Evolutionary conservation across 306 rosid genomes (phyloP).

Genomic region (Pyrus betulifolia): DNA sequence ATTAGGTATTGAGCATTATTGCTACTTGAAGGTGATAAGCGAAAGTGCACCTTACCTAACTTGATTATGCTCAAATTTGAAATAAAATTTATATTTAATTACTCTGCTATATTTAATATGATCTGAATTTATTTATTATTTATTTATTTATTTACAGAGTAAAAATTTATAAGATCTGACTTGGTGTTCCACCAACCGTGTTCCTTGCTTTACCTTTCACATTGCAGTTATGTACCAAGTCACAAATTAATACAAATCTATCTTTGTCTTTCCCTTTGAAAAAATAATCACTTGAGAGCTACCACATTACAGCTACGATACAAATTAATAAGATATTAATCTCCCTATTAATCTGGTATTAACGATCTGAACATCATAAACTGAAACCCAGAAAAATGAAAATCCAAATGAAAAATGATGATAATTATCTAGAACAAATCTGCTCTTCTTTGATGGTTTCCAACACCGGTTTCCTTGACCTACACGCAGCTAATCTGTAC

Average conservation of each 20-base stretch:
- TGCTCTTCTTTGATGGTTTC: slow-evolving; percentile 83
- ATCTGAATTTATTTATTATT: no score
- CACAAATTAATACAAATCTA: not conserved
- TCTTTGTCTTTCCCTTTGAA: not conserved
- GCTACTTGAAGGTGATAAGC: no score
- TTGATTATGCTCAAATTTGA: no score
- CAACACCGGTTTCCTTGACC: slow-evolving; percentile 76
- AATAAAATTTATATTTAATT: no score
- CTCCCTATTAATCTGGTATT: not conserved
- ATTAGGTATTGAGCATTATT: no score
- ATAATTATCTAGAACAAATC: slow-evolving; percentile 21
- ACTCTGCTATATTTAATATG: no score
- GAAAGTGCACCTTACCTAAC: no score
- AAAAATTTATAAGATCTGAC: no score
- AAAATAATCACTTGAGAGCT: no score
- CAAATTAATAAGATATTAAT: not conserved
- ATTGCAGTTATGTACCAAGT: not conserved
- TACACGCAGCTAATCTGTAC: slow-evolving; percentile 46
- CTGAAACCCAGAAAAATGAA: not conserved
- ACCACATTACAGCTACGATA: not conserved
- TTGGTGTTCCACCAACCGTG: no score
- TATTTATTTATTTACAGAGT: no score
- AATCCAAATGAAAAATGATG: not conserved
- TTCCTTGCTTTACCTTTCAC: no score
- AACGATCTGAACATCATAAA: not conserved